phyloP scores from a whole-genome alignment of 2,329 filamentous ascomycete species.

The Beauveria sp. region DNA sequence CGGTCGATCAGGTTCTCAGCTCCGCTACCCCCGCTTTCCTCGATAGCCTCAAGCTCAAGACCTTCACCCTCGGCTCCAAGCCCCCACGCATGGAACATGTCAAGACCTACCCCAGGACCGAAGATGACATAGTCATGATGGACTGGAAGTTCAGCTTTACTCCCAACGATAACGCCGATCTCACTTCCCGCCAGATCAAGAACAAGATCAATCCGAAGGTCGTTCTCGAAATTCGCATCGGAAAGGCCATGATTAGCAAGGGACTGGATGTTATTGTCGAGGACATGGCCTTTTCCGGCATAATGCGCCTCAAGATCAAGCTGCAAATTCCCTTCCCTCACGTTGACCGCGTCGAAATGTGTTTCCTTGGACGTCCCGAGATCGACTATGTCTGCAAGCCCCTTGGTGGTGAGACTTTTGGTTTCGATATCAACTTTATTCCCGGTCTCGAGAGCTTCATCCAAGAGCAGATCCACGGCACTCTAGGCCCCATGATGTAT shows the following conservation, averaged over 20 bases:
- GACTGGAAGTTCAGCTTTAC: constrained; percentile 99
- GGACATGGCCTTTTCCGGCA: constrained; percentile 90
- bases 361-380: constrained; percentile 78
- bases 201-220: constrained; percentile 97
- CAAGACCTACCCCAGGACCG: constrained; percentile 93
- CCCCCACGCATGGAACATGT: constrained; percentile 95
- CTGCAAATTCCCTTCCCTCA: constrained; percentile 93
- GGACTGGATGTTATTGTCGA: constrained; percentile 96
- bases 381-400: constrained; percentile 99
- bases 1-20: constrained; percentile 92
- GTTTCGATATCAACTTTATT: constrained; percentile 99
- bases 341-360: constrained; percentile 90
- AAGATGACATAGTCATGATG: constrained; percentile 95
- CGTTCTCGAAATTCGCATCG: constrained; percentile 87
- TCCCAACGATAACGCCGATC: constrained; percentile 84
- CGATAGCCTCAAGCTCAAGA: constrained; percentile 88
- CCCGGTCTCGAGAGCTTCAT: constrained; percentile 92
- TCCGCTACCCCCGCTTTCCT: constrained; percentile 86
- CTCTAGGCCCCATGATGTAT: constrained; percentile 96
- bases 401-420: constrained; percentile 86
- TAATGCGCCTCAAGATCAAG: constrained; percentile 97
- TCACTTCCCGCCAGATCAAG: constrained; percentile 83
- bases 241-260: constrained; percentile 95
- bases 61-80: constrained; percentile 89
- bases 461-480: constrained; percentile 90